These are phyloP conservation scores for Penicillium cataractarum DNA, from an alignment of 495 filamentous ascomycete genomes.

Conservation along the genomic window DNA sequence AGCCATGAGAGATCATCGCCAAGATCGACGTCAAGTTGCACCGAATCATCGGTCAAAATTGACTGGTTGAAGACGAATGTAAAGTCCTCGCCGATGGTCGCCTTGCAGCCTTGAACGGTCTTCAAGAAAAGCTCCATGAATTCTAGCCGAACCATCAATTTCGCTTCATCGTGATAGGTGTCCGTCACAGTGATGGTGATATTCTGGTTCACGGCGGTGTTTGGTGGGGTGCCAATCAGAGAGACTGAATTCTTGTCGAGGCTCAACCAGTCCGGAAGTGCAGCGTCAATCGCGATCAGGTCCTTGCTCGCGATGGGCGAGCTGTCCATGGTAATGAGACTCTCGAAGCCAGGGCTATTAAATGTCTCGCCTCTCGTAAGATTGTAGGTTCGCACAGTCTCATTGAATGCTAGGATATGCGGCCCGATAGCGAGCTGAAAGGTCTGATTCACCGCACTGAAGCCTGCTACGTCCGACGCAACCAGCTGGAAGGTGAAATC, in stretches of 20 bases:
- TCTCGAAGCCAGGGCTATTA: constrained; percentile 55
- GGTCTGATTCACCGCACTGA: constrained; percentile 62
- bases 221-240: constrained; percentile 66
- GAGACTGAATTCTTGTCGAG: constrained; percentile 65
- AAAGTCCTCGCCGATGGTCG: constrained; percentile 66
- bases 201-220: constrained; percentile 57
- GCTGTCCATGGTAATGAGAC: constrained; percentile 65
- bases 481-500: constrained; percentile 73
- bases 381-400: constrained; percentile 59
- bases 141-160: constrained; percentile 63
- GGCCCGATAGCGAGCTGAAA: constrained; percentile 74
- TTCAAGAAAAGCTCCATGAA: constrained; percentile 51
- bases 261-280: constrained; percentile 69
- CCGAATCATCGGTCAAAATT: constrained; percentile 53
- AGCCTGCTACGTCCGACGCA: constrained; percentile 79
- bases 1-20: constrained; percentile 64
- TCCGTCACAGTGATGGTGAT: constrained; percentile 70
- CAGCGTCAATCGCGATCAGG: constrained; percentile 51
- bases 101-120: constrained; percentile 50
- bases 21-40: constrained; percentile 58
- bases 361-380: constrained; percentile 59
- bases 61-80: constrained; percentile 62
- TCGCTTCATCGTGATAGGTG: constrained; percentile 64
- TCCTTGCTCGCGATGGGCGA: constrained; percentile 47
- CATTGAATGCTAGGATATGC: constrained; percentile 66